A percentile compares a stretch with the other conserved stretches of the same genome.
Evolutionary conservation across 2,329 filamentous ascomycete genomes (phyloP).

Genomic region (Helicocarpus griseus): DNA sequence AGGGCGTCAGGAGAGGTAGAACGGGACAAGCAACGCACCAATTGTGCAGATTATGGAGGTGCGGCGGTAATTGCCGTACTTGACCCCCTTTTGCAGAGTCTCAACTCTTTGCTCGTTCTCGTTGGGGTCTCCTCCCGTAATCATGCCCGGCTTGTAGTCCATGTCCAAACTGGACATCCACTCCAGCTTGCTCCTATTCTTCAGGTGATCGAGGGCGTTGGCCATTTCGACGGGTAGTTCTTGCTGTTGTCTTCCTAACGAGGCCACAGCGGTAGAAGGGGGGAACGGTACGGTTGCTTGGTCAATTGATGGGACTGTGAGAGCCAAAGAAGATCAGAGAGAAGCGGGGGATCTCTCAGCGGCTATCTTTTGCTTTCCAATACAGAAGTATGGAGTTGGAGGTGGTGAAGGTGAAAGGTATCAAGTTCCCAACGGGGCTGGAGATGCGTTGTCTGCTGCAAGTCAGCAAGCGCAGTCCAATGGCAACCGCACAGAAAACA

Average conservation of each 20-base stretch:
- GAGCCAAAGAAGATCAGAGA: conserved; percentile 11
- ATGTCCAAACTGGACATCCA: conserved; percentile 77
- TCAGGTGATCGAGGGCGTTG: conserved; percentile 77
- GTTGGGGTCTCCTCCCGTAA: no score
- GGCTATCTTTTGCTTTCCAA: not conserved
- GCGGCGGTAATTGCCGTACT: conserved; percentile 64
- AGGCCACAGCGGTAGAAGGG: conserved; percentile 2
- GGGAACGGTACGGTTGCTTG: not conserved
- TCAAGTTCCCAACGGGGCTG: conserved; percentile 8
- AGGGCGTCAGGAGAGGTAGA: not conserved
- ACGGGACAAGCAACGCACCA: conserved; percentile 43
- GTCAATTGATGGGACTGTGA: conserved; percentile 12
- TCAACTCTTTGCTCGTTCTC: no score
- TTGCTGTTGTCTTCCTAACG: conserved; percentile 1
- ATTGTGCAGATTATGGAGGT: conserved; percentile 99
- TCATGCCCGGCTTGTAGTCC: conserved; percentile 70
- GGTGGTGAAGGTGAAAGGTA: no score
- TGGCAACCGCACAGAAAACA: not conserved
- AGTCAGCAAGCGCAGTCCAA: not conserved
- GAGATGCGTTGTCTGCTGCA: conserved; percentile 6
- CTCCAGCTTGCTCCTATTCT: conserved; percentile 61
- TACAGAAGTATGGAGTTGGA: no score
- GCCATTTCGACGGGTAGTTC: conserved; percentile 39
- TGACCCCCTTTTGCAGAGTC: no score
- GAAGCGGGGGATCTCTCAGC: not conserved